Evolutionary conservation across 2,329 filamentous ascomycete genomes (phyloP).

Genomic region (Pseudocercospora fijiensis): DNA sequence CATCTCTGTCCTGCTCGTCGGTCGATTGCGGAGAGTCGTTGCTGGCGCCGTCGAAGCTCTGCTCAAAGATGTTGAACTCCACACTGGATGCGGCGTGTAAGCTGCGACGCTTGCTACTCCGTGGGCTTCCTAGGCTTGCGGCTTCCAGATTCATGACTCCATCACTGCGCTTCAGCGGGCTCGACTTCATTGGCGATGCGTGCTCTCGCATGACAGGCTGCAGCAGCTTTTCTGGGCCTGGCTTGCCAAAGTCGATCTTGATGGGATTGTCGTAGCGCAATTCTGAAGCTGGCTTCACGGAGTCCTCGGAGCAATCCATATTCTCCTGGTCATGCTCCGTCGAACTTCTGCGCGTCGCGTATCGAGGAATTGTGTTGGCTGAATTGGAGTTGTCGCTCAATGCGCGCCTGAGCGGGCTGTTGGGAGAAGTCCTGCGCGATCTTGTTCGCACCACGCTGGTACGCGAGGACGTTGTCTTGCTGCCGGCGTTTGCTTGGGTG

Average conservation of each 20-base stretch:
- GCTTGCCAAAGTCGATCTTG: conserved; percentile 49
- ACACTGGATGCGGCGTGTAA: conserved; percentile 67
- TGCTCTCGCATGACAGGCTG: conserved; percentile 48
- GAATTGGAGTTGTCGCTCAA: conserved; percentile 69
- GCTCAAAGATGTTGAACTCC: conserved; percentile 77
- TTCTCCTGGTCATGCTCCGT: conserved; percentile 49
- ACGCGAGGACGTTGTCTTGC: conserved; percentile 43
- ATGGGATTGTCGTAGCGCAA: conserved; percentile 45
- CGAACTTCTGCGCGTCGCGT: conserved; percentile 46
- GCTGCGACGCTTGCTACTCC: conserved; percentile 81
- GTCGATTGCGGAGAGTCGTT: conserved; percentile 28
- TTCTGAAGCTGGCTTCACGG: conserved; percentile 23
- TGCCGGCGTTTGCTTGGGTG: conserved; percentile 42
- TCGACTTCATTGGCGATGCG: conserved; percentile 61
- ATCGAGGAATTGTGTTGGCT: conserved; percentile 64
- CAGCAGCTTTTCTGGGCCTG: conserved; percentile 49
- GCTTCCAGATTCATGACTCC: conserved; percentile 85
- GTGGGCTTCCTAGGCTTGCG: conserved; percentile 74
- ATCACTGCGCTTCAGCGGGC: conserved; percentile 89
- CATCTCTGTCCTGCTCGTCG: conserved; percentile 36
- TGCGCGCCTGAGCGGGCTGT: conserved; percentile 77
- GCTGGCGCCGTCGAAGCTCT: conserved; percentile 39
- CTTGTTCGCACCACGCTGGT: conserved; percentile 38
- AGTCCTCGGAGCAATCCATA: conserved; percentile 34
- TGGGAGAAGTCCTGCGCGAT: conserved; percentile 70